A percentile compares a stretch with the other conserved stretches of the same genome.
phyloP scores from a whole-genome alignment of 257 asterid species.

The Eustoma russellianum region DNA sequence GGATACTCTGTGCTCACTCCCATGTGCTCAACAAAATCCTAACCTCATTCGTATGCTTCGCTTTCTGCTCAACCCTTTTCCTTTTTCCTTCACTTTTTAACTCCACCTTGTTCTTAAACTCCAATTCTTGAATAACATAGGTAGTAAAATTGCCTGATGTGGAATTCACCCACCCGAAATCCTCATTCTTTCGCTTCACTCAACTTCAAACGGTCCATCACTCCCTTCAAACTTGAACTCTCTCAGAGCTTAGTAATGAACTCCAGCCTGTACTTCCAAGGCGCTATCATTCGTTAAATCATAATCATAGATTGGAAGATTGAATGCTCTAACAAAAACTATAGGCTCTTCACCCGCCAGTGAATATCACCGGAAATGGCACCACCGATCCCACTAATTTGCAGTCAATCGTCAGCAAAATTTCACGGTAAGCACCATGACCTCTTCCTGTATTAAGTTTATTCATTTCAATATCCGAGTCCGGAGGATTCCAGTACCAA shows the following conservation, averaged over 20 bases:
- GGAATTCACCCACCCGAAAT: conserved; percentile 72
- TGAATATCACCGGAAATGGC: conserved; percentile 74
- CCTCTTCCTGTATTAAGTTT: conserved; percentile 35
- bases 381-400: conserved; percentile 53
- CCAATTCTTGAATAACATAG: conserved; percentile 18
- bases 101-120: conserved; percentile 41
- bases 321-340: conserved; percentile 78
- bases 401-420: conserved; percentile 50
- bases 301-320: conserved; percentile 69
- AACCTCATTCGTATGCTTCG: conserved; percentile 25
- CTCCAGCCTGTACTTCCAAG: conserved; percentile 39
- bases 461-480: conserved; percentile 43
- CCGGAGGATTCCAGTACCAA: conserved; percentile 90
- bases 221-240: conserved; percentile 26
- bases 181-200: conserved; percentile 36
- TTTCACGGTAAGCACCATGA: conserved; percentile 68
- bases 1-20: conserved; percentile 46
- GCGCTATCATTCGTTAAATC: conserved; percentile 51
- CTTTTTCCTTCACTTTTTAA: conserved; percentile 33
- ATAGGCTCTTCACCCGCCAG: conserved; percentile 83
- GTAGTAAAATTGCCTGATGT: conserved; percentile 64
- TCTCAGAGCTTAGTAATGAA: conserved; percentile 29
- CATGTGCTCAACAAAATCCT: conserved; percentile 13
- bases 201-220: conserved; percentile 46
- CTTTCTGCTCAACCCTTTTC: conserved; percentile 44